phyloP scores from a whole-genome alignment of 768 basidiomycete species.

The Neoboletus brunneissimus region DNA sequence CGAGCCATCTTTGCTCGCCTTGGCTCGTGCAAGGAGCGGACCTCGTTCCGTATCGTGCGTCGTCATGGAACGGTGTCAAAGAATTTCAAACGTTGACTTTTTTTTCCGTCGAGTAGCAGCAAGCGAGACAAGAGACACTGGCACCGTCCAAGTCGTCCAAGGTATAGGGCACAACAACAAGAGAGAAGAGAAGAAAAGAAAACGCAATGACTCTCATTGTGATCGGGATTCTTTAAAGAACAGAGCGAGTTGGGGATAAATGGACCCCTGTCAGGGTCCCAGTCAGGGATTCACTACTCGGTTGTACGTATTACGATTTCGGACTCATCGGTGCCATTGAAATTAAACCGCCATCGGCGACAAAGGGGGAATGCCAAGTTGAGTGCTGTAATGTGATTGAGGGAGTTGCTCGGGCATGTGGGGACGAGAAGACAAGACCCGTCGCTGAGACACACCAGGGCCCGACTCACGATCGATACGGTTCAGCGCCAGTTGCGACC shows the following conservation, averaged over 20 bases:
- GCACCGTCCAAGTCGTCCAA: neutral
- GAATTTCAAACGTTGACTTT: neutral
- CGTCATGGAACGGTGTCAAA: neutral
- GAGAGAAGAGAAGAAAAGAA: neutral
- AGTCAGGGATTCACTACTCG: neutral
- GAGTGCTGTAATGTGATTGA: too few relatives aligned
- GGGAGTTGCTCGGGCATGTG: neutral
- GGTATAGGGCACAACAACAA: neutral
- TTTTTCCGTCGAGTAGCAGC: neutral
- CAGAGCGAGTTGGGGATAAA: neutral
- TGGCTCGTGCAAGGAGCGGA: slow-evolving; percentile 22
- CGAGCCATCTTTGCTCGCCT: neutral
- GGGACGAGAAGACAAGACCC: neutral
- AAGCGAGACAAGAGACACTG: neutral
- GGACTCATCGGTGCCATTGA: neutral
- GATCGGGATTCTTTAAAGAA: neutral
- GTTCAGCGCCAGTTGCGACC: too few relatives aligned
- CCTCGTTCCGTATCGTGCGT: slow-evolving; percentile 21
- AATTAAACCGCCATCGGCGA: neutral
- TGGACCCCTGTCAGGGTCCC: neutral
- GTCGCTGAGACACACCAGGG: too few relatives aligned
- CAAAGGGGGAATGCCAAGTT: too few relatives aligned
- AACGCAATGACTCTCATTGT: neutral
- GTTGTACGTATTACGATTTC: neutral
- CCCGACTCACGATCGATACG: neutral